These are phyloP conservation scores for Prillingera fragicola DNA, from an alignment of 1,284 basidiomycete genomes.

Conservation along the genomic window DNA sequence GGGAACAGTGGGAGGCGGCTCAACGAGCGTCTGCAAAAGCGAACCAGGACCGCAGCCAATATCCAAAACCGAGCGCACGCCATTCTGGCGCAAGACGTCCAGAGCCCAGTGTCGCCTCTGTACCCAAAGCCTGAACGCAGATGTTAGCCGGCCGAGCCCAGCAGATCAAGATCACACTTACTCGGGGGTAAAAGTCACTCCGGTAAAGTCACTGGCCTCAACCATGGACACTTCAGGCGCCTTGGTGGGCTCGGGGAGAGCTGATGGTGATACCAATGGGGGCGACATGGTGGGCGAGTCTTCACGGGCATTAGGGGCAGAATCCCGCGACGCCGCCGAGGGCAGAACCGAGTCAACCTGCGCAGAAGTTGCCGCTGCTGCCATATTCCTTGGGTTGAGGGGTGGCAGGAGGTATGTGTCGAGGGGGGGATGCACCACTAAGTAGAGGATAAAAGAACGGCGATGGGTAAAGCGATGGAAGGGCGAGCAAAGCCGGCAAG, in stretches of 20 bases:
- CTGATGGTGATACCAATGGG: slow-evolving; percentile 13
- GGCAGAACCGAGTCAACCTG: too few species aligned
- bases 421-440: too few species aligned
- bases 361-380: too few species aligned
- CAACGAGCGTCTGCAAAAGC: slow-evolving; percentile 41
- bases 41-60: slow-evolving; percentile 46
- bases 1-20: slow-evolving; percentile 36
- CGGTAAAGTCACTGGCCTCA: slow-evolving; percentile 43
- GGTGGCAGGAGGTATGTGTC: too few species aligned
- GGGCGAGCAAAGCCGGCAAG: too few species aligned
- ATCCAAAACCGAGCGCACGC: slow-evolving; percentile 43
- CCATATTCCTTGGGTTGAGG: too few species aligned
- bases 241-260: slow-evolving; percentile 11
- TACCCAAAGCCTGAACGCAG: slow-evolving; percentile 38
- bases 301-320: too few species aligned
- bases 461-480: too few species aligned
- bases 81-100: slow-evolving; percentile 38
- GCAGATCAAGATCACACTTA: slow-evolving; percentile 18
- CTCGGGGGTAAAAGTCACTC: slow-evolving; percentile 46
- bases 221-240: slow-evolving; percentile 44
- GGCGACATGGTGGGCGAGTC: slow-evolving; percentile 7
- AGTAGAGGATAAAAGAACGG: too few species aligned
- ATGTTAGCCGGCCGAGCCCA: not conserved
- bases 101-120: slow-evolving; percentile 46
- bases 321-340: too few species aligned